Conservation (phyloP, 257 asterid genomes). For the Nyctanthes arbortristis region DNA sequence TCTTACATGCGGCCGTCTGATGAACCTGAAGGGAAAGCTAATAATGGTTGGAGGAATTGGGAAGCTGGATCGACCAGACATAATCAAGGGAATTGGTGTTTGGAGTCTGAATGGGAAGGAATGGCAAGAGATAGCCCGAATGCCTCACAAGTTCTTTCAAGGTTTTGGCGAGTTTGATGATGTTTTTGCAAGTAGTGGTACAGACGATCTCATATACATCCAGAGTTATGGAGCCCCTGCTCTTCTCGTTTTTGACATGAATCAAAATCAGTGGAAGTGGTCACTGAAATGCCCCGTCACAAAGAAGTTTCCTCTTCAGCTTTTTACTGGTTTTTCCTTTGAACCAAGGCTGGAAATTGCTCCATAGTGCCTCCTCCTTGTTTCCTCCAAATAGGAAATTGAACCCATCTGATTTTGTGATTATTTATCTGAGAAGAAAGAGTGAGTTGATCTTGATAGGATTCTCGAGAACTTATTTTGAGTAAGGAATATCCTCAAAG, state of each 20-base stretch:
- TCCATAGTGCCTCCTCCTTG: conserved; percentile 45
- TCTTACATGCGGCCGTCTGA: conserved; percentile 90
- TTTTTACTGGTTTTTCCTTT: conserved; percentile 91
- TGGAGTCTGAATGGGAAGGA: conserved; percentile 75
- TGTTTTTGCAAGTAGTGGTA: conserved; percentile 92
- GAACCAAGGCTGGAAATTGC: conserved; percentile 78
- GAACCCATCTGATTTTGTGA: not conserved
- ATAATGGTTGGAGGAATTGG: conserved; percentile 97
- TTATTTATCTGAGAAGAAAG: no score
- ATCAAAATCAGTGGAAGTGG: conserved; percentile 82
- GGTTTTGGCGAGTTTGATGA: conserved; percentile 97
- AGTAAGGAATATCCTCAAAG: not conserved
- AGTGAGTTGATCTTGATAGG: not conserved
- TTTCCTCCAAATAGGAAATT: not conserved
- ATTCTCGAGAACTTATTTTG: not conserved
- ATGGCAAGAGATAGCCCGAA: conserved; percentile 80
- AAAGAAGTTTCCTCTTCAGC: conserved; percentile 91
- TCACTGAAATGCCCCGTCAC: conserved; percentile 88
- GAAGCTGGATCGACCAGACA: conserved; percentile 73
- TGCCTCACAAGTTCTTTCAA: conserved; percentile 88
- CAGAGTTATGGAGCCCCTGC: conserved; percentile 93
- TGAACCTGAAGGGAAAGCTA: conserved; percentile 78
- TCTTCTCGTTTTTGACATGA: conserved; percentile 69
- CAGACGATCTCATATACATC: conserved; percentile 72
- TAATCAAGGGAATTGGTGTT: conserved; percentile 87